A percentile compares a stretch with the other conserved stretches of the same genome.
Evolutionary conservation across 1,284 basidiomycete species (phyloP).

Genomic region (Pseudozyma tsukubaensis): DNA sequence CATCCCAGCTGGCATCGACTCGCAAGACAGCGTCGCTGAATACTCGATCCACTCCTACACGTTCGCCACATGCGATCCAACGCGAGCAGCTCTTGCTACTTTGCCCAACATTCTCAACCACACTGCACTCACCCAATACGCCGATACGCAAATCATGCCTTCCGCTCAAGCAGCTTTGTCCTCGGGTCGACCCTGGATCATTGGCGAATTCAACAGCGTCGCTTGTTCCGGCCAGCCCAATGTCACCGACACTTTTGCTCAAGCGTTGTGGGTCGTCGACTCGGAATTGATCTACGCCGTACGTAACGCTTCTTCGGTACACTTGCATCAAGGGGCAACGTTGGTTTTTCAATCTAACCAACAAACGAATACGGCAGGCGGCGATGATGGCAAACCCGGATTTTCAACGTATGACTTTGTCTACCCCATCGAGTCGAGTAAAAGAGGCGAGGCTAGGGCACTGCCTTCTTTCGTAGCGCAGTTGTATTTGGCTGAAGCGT

Average conservation of each 20-base stretch:
- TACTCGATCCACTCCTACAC: constrained; percentile 22
- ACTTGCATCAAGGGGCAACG: constrained; percentile 16
- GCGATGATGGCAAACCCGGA: constrained; percentile 8
- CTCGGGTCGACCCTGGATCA: constrained; percentile 8
- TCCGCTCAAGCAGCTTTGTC: constrained; percentile 6
- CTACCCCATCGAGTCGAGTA: constrained; percentile 10
- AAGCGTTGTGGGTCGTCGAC: constrained; percentile 15
- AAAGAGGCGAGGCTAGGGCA: constrained; percentile 7
- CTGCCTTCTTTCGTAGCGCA: constrained; percentile 9
- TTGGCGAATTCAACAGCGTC: constrained; percentile 16
- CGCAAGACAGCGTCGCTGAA: background rate
- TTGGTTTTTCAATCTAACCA: constrained; percentile 14
- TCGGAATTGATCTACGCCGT: constrained; percentile 19
- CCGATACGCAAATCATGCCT: constrained; percentile 13
- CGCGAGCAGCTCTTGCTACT: constrained; percentile 3
- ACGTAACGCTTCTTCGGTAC: constrained; percentile 10
- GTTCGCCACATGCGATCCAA: constrained; percentile 17
- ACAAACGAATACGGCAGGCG: constrained; percentile 9
- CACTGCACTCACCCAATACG: constrained; percentile 6
- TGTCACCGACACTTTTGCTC: constrained; percentile 18
- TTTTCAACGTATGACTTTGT: constrained; percentile 18
- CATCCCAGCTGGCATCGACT: constrained; percentile 17
- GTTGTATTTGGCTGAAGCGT: constrained; percentile 14
- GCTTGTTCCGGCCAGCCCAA: constrained; percentile 16
- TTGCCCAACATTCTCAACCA: constrained; percentile 18